These are phyloP conservation scores for Yarrowia deformans DNA, from an alignment of 805 yeast genomes.

Conservation along the genomic window DNA sequence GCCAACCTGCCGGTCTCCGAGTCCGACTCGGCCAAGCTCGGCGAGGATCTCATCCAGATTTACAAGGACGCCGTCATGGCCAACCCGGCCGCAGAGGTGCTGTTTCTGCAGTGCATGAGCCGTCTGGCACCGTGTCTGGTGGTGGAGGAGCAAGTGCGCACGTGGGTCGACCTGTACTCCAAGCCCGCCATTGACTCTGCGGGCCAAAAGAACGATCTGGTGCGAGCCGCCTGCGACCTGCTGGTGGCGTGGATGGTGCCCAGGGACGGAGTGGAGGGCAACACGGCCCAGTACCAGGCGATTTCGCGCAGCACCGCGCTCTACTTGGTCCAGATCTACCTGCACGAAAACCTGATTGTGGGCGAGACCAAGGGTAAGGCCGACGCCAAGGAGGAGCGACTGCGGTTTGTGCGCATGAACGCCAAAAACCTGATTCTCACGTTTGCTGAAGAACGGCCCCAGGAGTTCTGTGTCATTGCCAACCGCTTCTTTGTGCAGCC, in stretches of 20 bases:
- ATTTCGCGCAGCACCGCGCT: slow-evolving; percentile 44
- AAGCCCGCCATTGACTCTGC: slow-evolving; percentile 66
- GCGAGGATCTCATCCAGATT: slow-evolving; percentile 50
- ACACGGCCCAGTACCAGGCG: slow-evolving; percentile 41
- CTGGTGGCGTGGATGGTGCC: slow-evolving; percentile 47
- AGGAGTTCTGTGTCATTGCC: slow-evolving; percentile 52
- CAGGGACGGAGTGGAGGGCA: slow-evolving; percentile 41
- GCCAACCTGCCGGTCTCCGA: slow-evolving; percentile 31
- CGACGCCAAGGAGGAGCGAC: slow-evolving; percentile 54
- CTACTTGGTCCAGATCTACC: slow-evolving; percentile 45
- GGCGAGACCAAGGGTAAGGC: slow-evolving; percentile 48
- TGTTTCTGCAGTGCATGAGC: slow-evolving; percentile 48
- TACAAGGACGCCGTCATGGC: slow-evolving; percentile 43
- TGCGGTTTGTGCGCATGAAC: slow-evolving; percentile 58
- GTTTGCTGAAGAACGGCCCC: slow-evolving; percentile 55
- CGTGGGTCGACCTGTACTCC: slow-evolving; percentile 61
- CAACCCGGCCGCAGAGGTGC: slow-evolving; percentile 43
- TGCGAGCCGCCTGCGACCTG: slow-evolving; percentile 49
- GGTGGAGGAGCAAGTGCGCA: slow-evolving; percentile 47
- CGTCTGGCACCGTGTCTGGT: slow-evolving; percentile 49
- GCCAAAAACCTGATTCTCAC: slow-evolving; percentile 53
- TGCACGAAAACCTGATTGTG: slow-evolving; percentile 41
- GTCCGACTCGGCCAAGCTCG: slow-evolving; percentile 47
- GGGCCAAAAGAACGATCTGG: slow-evolving; percentile 56
- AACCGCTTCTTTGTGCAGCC: slow-evolving; percentile 52